These are phyloP conservation scores for Plicaturopsis crispa DNA, from an alignment of 768 basidiomycete species.

Conservation along the genomic window DNA sequence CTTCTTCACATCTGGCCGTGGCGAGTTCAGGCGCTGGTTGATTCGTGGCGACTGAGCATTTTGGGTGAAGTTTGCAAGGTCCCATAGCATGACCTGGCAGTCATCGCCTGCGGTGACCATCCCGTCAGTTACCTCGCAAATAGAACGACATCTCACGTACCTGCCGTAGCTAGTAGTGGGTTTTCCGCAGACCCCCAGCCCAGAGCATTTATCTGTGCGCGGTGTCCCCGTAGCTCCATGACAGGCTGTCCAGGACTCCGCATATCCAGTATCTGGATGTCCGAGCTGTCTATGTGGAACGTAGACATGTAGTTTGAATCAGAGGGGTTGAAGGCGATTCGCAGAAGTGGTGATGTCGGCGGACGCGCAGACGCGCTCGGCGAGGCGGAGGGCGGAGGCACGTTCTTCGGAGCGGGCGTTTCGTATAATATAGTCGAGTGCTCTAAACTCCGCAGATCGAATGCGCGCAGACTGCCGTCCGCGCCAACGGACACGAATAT, in stretches of 20 bases:
- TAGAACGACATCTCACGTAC: conserved; percentile 32
- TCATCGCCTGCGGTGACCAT: conserved; percentile 64
- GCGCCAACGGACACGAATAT: conserved; percentile 98
- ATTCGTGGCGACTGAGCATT: conserved; percentile 60
- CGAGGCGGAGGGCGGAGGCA: conserved; percentile 49
- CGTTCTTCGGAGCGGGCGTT: conserved; percentile 72
- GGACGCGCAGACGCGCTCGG: conserved; percentile 57
- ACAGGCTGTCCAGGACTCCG: conserved; percentile 93
- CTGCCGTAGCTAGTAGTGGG: conserved; percentile 81
- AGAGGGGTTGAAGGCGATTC: conserved; percentile 86
- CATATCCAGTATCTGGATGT: conserved; percentile 95
- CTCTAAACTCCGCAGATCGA: conserved; percentile 92
- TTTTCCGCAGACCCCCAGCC: conserved; percentile 86
- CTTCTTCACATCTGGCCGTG: conserved; percentile 76
- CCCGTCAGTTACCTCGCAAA: conserved; percentile 5
- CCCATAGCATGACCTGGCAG: conserved; percentile 91
- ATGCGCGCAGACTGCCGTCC: conserved; percentile 92
- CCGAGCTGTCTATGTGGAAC: conserved; percentile 88
- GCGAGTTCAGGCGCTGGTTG: conserved; percentile 70
- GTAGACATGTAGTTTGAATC: conserved; percentile 96
- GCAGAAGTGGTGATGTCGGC: conserved; percentile 72
- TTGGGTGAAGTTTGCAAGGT: conserved; percentile 61
- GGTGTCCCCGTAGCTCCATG: conserved; percentile 82
- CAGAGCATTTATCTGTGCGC: conserved; percentile 75
- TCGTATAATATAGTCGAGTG: conserved; percentile 99